Base-by-base conservation (phyloP, 345 rosid species). In the Linum tenue region DNA sequence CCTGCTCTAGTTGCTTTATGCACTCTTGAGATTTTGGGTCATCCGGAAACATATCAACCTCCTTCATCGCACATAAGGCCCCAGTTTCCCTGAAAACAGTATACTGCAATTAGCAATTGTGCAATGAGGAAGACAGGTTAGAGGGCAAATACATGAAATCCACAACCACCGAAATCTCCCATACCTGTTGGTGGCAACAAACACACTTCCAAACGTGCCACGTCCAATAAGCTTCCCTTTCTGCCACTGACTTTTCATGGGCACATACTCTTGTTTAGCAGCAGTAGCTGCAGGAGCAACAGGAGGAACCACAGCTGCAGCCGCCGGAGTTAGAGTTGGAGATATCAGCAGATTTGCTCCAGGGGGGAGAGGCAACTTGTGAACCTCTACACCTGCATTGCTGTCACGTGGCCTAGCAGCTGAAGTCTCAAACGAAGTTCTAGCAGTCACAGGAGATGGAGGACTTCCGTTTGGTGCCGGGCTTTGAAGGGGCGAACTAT, bases 201-300 rank as follows among this genome's bases (percentile, higher is more conserved):
- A 88, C 70, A 90, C 99, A 67, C 97, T 90, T 62, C 99, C 99
- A 76, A 88, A 94, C 42, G 99, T 90, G 56, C 99, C 99, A 65
- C 99, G 97, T 42, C 99, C 97, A 70, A 94, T 90, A n/a, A 88
- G 88, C 81, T 84, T 94, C 67, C 99, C 99, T 59, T 90, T 94
- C 75, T 82, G 81, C 99, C 99, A 94, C 61, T 78, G 84, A 55
- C 80, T 69, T 67, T 84, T 88, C 81, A 83, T 77, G 0, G 78
- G 82, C 38, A 76, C 62, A 0, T 76, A 59, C 67, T 90, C 97
- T 40, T 72, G 55, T 75, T 80, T 90, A 39, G 70, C 60, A 22
- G 60, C 11, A 57, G 9, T 37, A 6, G 22, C 37, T 1, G 36
- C 36, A 37, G 60, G 60, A 10, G 22, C 22, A 17, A 17, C 36